Base-by-base conservation (phyloP, 805 yeast species). In the Wickerhamiella dianesei region DNA sequence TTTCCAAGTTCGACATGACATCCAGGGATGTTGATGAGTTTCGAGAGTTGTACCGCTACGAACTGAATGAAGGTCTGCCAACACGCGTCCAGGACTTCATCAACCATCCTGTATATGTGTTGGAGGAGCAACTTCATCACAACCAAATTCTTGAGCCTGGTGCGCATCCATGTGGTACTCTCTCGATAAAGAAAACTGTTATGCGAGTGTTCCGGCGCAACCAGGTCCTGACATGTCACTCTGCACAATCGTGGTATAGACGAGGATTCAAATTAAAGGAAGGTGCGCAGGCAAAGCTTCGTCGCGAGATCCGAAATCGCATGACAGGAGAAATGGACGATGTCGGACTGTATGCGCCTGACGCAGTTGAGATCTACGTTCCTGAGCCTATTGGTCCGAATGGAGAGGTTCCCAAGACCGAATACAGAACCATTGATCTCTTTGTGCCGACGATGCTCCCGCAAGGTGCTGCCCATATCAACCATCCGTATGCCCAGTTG, bases 211-310 rank as follows among this genome's bases (percentile, higher is more conserved):
- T 75, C 57, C 76, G 75, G 42, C 66, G 95, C 19, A 62, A 72
- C 1, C 77, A 80, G 55, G 85, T 92, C 1, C 70, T 75, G 43
- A 57, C 57, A 2, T 72, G 88, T 18, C 69, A 78, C 48, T 77
- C 94, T 0, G 83, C 95, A 0, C 79, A 77, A 55, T 86, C 82
- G 1, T 92, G 97, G 97, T 84, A 80, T 57, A 72, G 82, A 64
- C 66, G 72, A 40, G 98, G 98, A 0, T 65, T 96, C 18, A 71
- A 78, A 0, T 61, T 92, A 35, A 83, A 78, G 56, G 61, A 77
- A 0, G 95, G 94, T 0, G 78, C 70, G 35, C 76, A 77, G 51
- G 81, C 92, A 0, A 57, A 79, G 54, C 76, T 63, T 22, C 66
- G 61, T 49, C 66, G 67, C 39, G 57, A 54, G 8, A 46, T 40